A percentile compares a stretch with the other conserved stretches of the same genome.
Evolutionary conservation across 164 flowering plant genomes (phyloP).

Genomic region (Liriodendron chinense): DNA sequence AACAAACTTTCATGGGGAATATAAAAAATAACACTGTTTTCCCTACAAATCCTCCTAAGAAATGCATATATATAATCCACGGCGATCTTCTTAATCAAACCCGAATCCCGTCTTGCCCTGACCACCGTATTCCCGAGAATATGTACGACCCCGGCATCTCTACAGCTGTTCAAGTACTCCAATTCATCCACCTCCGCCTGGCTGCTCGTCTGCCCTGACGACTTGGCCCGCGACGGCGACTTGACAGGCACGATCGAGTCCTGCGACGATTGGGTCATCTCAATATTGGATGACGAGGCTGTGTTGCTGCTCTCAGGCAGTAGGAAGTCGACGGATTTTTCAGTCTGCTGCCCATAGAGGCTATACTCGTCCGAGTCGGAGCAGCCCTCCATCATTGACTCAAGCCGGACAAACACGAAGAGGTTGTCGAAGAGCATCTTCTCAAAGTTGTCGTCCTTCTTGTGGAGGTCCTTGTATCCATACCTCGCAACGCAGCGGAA

Average conservation of each 20-base stretch:
- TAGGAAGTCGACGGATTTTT: constrained; percentile 37
- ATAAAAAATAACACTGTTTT: constrained; percentile 74
- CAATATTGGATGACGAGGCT: constrained; percentile 31
- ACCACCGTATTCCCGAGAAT: constrained; percentile 86
- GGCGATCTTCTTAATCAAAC: constrained; percentile 65
- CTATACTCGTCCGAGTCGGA: constrained; percentile 62
- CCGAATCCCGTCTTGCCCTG: constrained; percentile 69
- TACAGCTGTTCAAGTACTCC: constrained; percentile 69
- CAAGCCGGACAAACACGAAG: constrained; percentile 72
- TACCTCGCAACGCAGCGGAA: constrained; percentile 96
- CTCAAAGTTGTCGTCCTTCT: constrained; percentile 93
- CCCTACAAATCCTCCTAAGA: constrained; percentile 90
- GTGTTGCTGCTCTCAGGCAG: constrained; percentile 34
- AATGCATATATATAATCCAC: constrained; percentile 88
- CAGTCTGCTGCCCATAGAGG: constrained; percentile 57
- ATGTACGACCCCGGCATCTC: constrained; percentile 94
- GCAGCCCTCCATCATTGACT: constrained; percentile 92
- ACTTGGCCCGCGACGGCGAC: constrained; percentile 31
- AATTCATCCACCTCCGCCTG: constrained; percentile 64
- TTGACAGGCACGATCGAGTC: constrained; percentile 63
- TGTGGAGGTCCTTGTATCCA: constrained; percentile 95
- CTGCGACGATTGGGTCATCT: constrained; percentile 44
- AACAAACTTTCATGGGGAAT: constrained; percentile 86
- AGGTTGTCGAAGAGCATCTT: constrained; percentile 76
- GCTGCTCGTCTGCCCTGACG: constrained; percentile 47